Percentiles rank a stretch among this genome's conserved stretches.
phyloP scores from a whole-genome alignment of 495 filamentous ascomycete species.

The Penicillium canescens region DNA sequence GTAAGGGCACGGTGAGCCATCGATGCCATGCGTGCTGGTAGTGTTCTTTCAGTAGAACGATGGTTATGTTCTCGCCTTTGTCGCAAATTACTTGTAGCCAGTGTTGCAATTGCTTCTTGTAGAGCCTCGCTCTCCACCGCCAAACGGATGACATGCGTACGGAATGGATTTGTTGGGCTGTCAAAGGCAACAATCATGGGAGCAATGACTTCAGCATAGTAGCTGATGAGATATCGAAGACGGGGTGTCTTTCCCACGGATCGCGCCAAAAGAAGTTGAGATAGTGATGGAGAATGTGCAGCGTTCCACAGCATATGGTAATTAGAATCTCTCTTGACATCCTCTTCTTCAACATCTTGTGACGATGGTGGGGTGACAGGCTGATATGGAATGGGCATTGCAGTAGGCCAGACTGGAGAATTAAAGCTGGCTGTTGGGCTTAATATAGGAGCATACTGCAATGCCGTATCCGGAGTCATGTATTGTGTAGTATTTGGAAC shows the following conservation, averaged over 20 bases:
- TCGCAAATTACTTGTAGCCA: constrained; percentile 80
- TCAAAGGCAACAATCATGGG: constrained; percentile 91
- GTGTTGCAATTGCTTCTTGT: constrained; percentile 88
- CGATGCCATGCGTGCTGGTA: constrained; percentile 49
- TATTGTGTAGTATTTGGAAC: constrained; percentile 13
- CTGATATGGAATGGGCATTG: constrained; percentile 6
- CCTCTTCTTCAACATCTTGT: constrained; percentile 26
- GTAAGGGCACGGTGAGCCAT: constrained; percentile 50
- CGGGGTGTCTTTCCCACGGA: constrained; percentile 55
- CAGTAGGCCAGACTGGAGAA: constrained; percentile 17
- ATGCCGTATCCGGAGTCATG: constrained; percentile 15
- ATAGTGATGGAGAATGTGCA: constrained; percentile 40
- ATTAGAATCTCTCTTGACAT: constrained; percentile 15
- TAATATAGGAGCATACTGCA: constrained; percentile 16
- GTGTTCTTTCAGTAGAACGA: constrained; percentile 42
- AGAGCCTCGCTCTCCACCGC: constrained; percentile 77
- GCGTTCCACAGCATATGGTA: constrained; percentile 21
- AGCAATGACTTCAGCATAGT: constrained; percentile 84
- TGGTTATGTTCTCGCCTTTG: constrained; percentile 46
- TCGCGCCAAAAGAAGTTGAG: constrained; percentile 45
- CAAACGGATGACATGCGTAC: constrained; percentile 78
- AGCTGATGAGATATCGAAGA: constrained; percentile 58
- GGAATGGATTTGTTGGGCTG: constrained; percentile 78
- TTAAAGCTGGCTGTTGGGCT: constrained; percentile 17
- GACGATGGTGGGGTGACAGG: constrained; percentile 9